Percentiles rank a stretch among this genome's conserved stretches.
Evolutionary conservation across 2,329 filamentous ascomycete genomes (phyloP).

Genomic region (Escovopsis sp.): DNA sequence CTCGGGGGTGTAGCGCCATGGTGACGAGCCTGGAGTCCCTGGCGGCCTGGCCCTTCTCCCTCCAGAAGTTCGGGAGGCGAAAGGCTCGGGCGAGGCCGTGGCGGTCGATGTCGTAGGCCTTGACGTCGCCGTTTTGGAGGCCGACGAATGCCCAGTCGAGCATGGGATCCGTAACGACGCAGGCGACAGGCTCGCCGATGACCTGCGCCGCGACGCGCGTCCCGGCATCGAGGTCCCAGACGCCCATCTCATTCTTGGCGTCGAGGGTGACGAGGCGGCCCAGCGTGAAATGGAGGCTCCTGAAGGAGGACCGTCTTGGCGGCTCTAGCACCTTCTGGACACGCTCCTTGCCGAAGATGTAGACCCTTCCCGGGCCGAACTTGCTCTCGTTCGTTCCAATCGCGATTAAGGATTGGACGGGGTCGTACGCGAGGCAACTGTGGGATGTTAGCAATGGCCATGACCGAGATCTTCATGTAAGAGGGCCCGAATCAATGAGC

Average conservation of each 20-base stretch:
- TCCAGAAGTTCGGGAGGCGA: constrained; percentile 78
- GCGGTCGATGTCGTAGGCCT: constrained; percentile 87
- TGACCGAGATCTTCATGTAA: too few relatives aligned
- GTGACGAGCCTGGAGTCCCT: constrained; percentile 50
- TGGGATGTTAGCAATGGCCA: constrained; percentile 12
- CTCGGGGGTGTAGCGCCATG: constrained; percentile 74
- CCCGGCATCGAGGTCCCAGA: constrained; percentile 68
- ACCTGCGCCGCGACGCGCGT: constrained; percentile 52
- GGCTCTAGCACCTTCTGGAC: constrained; percentile 63
- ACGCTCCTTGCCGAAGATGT: constrained; percentile 70
- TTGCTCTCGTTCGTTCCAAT: constrained; percentile 79
- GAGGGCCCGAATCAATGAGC: too few relatives aligned
- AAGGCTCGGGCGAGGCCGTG: constrained; percentile 55
- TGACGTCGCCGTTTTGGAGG: constrained; percentile 64
- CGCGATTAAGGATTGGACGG: constrained; percentile 82
- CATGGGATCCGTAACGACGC: constrained; percentile 69
- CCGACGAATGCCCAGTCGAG: constrained; percentile 89
- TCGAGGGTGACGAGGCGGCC: constrained; percentile 78
- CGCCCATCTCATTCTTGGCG: constrained; percentile 65
- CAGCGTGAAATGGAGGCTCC: constrained; percentile 66
- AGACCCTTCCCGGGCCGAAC: constrained; percentile 76
- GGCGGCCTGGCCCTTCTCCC: constrained; percentile 51
- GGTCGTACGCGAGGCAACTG: constrained; percentile 75
- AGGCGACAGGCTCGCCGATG: constrained; percentile 60
- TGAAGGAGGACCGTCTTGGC: constrained; percentile 57